Evolutionary conservation across 805 yeast genomes (phyloP).

Genomic region (Teunomyces pallodes): DNA sequence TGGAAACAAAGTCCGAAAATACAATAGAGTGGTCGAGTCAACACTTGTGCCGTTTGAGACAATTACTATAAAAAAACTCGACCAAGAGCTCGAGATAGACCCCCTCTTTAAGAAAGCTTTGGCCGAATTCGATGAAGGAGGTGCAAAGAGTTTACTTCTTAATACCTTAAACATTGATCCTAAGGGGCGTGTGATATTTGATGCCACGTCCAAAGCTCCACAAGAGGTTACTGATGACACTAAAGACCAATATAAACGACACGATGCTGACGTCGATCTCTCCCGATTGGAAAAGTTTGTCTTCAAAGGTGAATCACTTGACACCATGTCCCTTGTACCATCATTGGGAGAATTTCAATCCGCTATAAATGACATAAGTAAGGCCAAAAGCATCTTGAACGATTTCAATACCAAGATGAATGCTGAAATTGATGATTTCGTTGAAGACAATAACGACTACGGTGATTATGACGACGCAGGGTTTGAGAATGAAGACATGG

Average conservation of each 20-base stretch:
- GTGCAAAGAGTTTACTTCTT: slow-evolving; percentile 65
- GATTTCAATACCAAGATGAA: slow-evolving; percentile 40
- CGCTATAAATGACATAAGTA: slow-evolving; percentile 53
- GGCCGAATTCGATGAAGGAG: slow-evolving; percentile 81
- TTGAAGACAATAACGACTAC: slow-evolving; percentile 15
- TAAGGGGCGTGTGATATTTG: slow-evolving; percentile 61
- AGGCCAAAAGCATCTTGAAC: slow-evolving; percentile 46
- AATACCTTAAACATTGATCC: slow-evolving; percentile 58
- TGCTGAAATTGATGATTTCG: slow-evolving; percentile 18
- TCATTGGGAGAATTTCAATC: slow-evolving; percentile 60
- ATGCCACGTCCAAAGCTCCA: slow-evolving; percentile 43
- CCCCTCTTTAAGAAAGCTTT: slow-evolving; percentile 73
- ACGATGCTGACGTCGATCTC: slow-evolving; percentile 18
- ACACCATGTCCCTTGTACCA: slow-evolving; percentile 57
- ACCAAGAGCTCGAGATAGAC: slow-evolving; percentile 64
- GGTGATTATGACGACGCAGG: slow-evolving; percentile 16
- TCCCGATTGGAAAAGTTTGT: slow-evolving; percentile 18
- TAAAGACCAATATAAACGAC: slow-evolving; percentile 14
- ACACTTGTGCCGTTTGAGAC: slow-evolving; percentile 52
- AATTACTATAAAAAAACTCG: slow-evolving; percentile 53
- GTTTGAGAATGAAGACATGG: slow-evolving; percentile 14
- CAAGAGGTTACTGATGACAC: slow-evolving; percentile 14
- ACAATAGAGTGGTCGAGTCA: slow-evolving; percentile 33
- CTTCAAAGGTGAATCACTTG: slow-evolving; percentile 20
- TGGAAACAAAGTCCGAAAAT: slow-evolving; percentile 24